These are phyloP conservation scores for Arabis alpina DNA, from an alignment of 345 rosid species.

Conservation along the genomic window DNA sequence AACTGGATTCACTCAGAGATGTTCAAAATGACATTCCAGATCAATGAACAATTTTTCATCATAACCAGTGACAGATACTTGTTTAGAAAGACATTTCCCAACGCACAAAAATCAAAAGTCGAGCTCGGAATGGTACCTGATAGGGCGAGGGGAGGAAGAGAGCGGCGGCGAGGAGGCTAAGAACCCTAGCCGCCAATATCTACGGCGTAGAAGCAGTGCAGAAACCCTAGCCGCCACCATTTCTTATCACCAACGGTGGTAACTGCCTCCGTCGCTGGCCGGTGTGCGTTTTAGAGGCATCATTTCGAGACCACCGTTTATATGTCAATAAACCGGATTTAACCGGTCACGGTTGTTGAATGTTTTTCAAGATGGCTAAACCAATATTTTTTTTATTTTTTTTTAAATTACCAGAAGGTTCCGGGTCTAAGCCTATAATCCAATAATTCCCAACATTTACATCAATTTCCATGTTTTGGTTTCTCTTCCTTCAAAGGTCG, in stretches of 20 bases:
- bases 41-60: not conserved
- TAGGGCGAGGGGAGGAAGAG: constrained; percentile 16
- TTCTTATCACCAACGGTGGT: constrained; percentile 20
- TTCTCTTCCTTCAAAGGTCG: no score
- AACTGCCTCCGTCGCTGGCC: not conserved
- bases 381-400: no score
- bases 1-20: no score
- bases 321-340: not conserved
- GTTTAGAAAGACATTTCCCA: not conserved
- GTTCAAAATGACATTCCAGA: not conserved
- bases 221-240: constrained; percentile 50
- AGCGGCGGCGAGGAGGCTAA: constrained; percentile 3
- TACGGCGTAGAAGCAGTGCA: constrained; percentile 28
- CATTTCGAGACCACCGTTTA: no score
- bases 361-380: not conserved
- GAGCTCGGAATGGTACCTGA: constrained; percentile 45
- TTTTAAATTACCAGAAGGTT: no score
- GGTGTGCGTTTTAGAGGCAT: not conserved
- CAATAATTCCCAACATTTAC: no score
- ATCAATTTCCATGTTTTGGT: no score
- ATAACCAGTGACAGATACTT: not conserved
- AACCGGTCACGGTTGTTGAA: constrained; percentile 13
- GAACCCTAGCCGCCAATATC: constrained; percentile 31
- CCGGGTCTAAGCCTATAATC: no score
- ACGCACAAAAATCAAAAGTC: not conserved